Conservation (phyloP, 108 stramenopile genomes). For the Nitzschia sp. region DNA sequence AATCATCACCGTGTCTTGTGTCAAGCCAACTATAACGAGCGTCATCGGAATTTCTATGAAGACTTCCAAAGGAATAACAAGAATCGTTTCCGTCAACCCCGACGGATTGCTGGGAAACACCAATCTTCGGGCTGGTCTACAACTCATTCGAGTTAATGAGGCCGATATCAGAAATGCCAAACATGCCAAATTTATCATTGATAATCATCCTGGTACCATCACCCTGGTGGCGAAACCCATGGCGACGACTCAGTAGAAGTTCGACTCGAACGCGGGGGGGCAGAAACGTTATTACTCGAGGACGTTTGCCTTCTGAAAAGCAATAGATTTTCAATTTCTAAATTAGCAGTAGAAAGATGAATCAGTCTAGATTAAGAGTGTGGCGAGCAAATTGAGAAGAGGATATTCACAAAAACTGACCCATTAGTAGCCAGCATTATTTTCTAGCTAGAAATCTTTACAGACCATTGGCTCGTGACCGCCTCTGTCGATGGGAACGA, state of each 20-base stretch:
- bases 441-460: too few relatives aligned
- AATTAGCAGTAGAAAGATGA: too few relatives aligned
- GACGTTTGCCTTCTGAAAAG: too few relatives aligned
- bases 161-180: constrained; percentile 10
- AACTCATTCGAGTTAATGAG: constrained; percentile 15
- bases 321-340: too few relatives aligned
- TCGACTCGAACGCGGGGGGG: not conserved
- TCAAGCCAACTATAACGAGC: not conserved
- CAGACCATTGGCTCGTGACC: not conserved
- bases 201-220: not conserved
- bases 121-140: not conserved
- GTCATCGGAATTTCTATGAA: constrained; percentile 26
- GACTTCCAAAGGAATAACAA: constrained; percentile 12
- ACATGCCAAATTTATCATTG: constrained; percentile 11
- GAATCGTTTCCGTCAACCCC: not conserved
- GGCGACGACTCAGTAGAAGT: not conserved
- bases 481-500: not conserved
- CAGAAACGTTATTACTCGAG: too few relatives aligned
- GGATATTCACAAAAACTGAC: too few relatives aligned
- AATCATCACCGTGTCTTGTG: constrained; percentile 4
- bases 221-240: not conserved
- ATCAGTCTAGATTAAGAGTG: too few relatives aligned
- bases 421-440: not conserved
- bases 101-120: constrained; percentile 4
- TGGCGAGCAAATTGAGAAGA: too few relatives aligned